A percentile compares a stretch with the other conserved stretches of the same genome.
These are phyloP conservation scores for Lactifluus rugatus DNA, from an alignment of 768 basidiomycete species.

Conservation along the genomic window DNA sequence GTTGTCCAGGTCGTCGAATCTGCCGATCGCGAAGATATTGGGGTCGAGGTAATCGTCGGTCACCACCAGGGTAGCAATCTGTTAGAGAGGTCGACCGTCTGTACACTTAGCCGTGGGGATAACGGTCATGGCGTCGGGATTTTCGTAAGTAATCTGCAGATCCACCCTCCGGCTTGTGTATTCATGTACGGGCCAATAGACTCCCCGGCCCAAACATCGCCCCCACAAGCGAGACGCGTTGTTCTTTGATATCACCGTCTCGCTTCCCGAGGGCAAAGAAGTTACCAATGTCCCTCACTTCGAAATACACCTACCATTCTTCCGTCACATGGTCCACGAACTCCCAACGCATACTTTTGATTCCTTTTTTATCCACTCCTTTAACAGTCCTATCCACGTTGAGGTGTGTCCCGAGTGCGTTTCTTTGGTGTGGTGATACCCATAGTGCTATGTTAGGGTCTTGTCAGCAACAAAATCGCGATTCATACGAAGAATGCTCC, in stretches of 20 bases:
- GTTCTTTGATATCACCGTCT: slow-evolving; percentile 10
- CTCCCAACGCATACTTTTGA: slow-evolving; percentile 7
- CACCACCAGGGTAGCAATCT: neutral
- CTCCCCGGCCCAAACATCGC: neutral
- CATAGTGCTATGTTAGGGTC: neutral
- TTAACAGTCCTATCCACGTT: neutral
- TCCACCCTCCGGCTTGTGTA: neutral
- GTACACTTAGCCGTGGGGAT: neutral
- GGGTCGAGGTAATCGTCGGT: slow-evolving; percentile 10
- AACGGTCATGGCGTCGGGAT: slow-evolving; percentile 9
- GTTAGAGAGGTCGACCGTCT: slow-evolving; percentile 1
- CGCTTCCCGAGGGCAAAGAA: slow-evolving; percentile 3
- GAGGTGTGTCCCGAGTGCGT: neutral
- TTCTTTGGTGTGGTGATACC: neutral
- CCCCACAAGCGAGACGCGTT: neutral
- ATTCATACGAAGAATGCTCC: slow-evolving; percentile 1
- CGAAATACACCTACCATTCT: slow-evolving; percentile 6
- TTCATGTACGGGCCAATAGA: slow-evolving; percentile 3
- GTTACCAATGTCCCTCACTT: slow-evolving; percentile 2
- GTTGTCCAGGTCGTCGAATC: neutral
- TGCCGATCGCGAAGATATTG: slow-evolving; percentile 8
- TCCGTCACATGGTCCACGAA: neutral
- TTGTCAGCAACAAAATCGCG: slow-evolving; percentile 1
- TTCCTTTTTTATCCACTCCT: neutral
- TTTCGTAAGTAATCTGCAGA: neutral